Evolutionary conservation across 2,329 filamentous ascomycete genomes (phyloP).

Genomic region (Madurella fahalii): DNA sequence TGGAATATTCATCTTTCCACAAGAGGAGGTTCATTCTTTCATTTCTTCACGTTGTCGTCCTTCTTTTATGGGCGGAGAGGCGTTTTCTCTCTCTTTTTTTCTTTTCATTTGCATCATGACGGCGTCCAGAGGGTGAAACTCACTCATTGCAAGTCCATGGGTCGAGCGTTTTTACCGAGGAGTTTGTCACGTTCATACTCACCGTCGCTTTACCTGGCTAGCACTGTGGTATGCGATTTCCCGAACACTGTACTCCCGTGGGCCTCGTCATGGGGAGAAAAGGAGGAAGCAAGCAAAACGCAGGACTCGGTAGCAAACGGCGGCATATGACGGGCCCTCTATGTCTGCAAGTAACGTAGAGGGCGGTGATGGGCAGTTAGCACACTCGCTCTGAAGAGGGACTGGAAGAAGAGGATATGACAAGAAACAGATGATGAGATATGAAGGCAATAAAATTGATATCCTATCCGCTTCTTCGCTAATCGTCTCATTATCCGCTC

Average conservation of each 20-base stretch:
- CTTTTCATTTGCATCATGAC: conserved; percentile 4
- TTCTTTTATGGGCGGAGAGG: no score
- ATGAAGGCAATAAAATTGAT: not conserved
- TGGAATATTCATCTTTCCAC: not conserved
- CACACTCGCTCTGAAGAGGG: not conserved
- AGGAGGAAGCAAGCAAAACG: not conserved
- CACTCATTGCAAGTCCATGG: not conserved
- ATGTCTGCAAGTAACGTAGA: not conserved
- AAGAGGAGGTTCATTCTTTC: not conserved
- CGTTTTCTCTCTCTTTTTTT: not conserved
- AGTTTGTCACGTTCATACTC: not conserved
- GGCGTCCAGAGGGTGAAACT: not conserved
- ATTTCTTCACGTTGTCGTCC: not conserved
- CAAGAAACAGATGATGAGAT: not conserved
- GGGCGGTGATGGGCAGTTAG: not conserved
- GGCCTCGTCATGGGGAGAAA: not conserved
- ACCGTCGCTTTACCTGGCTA: not conserved
- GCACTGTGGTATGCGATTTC: not conserved
- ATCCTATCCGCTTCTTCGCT: not conserved
- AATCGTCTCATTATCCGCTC: not conserved
- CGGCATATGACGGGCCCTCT: no score
- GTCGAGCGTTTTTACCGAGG: not conserved
- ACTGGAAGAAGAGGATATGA: not conserved
- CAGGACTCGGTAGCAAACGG: not conserved
- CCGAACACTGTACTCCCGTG: not conserved